phyloP scores from a whole-genome alignment of 2,329 filamentous ascomycete species.

The Neofusicoccum umdonicola region DNA sequence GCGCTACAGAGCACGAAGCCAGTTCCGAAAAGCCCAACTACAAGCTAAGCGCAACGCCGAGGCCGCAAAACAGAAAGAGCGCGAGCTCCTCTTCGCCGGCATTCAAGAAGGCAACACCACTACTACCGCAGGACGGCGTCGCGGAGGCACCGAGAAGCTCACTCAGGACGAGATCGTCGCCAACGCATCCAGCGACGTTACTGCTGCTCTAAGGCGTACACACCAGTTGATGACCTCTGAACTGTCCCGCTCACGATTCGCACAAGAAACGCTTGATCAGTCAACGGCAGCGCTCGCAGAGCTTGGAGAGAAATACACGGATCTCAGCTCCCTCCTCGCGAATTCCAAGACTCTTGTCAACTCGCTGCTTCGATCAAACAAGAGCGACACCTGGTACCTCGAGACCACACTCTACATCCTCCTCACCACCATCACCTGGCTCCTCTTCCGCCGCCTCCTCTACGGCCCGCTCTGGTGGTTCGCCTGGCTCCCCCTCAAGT shows the following conservation, averaged over 20 bases:
- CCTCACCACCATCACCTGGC: slow-evolving; percentile 73
- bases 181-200: slow-evolving; percentile 79
- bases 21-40: slow-evolving; percentile 80
- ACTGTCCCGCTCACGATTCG: slow-evolving; percentile 82
- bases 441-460: slow-evolving; percentile 77
- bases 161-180: slow-evolving; percentile 71
- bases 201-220: slow-evolving; percentile 75
- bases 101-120: slow-evolving; percentile 49
- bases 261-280: slow-evolving; percentile 81
- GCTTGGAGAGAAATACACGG: slow-evolving; percentile 76
- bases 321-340: slow-evolving; percentile 72
- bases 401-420: slow-evolving; percentile 86
- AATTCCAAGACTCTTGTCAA: slow-evolving; percentile 73
- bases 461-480: slow-evolving; percentile 93
- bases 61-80: slow-evolving; percentile 70
- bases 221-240: slow-evolving; percentile 84
- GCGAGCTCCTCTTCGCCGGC: slow-evolving; percentile 69
- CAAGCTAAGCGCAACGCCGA: slow-evolving; percentile 73
- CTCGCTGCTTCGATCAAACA: slow-evolving; percentile 80
- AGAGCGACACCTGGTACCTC: slow-evolving; percentile 97
- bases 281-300: slow-evolving; percentile 79
- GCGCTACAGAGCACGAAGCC: slow-evolving; percentile 53
- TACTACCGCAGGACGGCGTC: slow-evolving; percentile 33
- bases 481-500: slow-evolving; percentile 74
- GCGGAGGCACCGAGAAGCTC: slow-evolving; percentile 48